A percentile compares a stretch with the other conserved stretches of the same genome.
Conservation (phyloP, 345 rosid genomes). For the Lepidium sativum region DNA sequence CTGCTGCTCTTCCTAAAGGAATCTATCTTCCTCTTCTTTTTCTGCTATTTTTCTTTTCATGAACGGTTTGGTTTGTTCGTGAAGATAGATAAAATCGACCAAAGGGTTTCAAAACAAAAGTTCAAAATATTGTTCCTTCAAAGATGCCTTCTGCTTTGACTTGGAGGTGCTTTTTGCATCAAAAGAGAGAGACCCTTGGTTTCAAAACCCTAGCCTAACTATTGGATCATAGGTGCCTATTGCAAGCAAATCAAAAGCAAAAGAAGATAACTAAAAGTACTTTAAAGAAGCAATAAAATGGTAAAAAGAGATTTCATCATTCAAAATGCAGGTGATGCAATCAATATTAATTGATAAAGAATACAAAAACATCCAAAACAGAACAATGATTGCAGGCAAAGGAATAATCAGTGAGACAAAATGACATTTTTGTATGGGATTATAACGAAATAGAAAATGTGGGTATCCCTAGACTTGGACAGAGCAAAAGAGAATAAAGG, state of each 20-base stretch:
- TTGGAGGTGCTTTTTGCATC: constrained; percentile 6
- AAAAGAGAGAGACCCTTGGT: constrained; percentile 14
- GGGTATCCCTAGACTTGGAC: constrained; percentile 26
- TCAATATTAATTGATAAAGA: not conserved
- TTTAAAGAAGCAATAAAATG: constrained; percentile 13
- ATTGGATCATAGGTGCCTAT: constrained; percentile 1
- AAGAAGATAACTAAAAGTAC: not conserved
- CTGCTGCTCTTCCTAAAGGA: constrained; percentile 15
- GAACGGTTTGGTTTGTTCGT: constrained; percentile 19
- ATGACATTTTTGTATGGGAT: not conserved
- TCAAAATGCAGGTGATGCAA: constrained; percentile 5
- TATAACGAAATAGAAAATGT: constrained; percentile 15
- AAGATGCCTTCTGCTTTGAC: constrained; percentile 25
- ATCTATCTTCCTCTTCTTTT: not conserved
- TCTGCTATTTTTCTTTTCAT: not conserved
- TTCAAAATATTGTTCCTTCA: constrained; percentile 3
- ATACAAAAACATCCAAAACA: constrained; percentile 21
- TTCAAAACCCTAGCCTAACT: not conserved
- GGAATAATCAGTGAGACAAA: constrained; percentile 26
- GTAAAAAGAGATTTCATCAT: constrained; percentile 13
- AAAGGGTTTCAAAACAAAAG: constrained; percentile 24
- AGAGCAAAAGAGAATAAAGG: constrained; percentile 48
- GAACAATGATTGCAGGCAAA: constrained; percentile 29
- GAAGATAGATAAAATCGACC: constrained; percentile 20
- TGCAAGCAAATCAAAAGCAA: constrained; percentile 14